A percentile compares a stretch with the other conserved stretches of the same genome.
These are phyloP conservation scores for Boechera stricta DNA, from an alignment of 345 rosid species.

Conservation along the genomic window DNA sequence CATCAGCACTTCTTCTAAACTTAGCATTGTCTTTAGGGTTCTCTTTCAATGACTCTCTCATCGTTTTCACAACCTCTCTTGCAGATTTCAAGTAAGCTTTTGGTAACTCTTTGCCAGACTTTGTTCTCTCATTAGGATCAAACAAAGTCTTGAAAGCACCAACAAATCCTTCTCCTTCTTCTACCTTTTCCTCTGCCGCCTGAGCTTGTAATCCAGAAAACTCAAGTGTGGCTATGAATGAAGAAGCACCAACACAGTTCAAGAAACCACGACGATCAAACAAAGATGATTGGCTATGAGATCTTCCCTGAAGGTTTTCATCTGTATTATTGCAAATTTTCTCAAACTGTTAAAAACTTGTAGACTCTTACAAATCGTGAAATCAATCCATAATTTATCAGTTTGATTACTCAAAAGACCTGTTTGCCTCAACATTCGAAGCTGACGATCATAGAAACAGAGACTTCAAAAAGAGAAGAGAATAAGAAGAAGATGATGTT, in stretches of 20 bases:
- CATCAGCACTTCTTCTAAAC: slow-evolving; percentile 84
- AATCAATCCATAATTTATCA: neutral
- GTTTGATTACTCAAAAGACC: neutral
- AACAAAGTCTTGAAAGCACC: slow-evolving; percentile 72
- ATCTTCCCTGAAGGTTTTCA: slow-evolving; percentile 37
- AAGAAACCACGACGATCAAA: slow-evolving; percentile 44
- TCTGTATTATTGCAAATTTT: slow-evolving; percentile 16
- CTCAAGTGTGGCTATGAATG: slow-evolving; percentile 21
- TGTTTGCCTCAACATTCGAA: neutral
- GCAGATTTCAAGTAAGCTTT: slow-evolving; percentile 91
- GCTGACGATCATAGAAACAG: neutral
- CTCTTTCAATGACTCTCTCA: slow-evolving; percentile 81
- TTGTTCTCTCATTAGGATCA: slow-evolving; percentile 81
- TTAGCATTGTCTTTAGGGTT: slow-evolving; percentile 69
- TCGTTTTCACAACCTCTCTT: slow-evolving; percentile 77
- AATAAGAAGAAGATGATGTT: neutral
- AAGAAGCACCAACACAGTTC: slow-evolving; percentile 29
- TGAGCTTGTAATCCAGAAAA: slow-evolving; percentile 27
- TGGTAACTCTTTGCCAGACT: slow-evolving; percentile 77
- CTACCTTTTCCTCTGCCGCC: slow-evolving; percentile 38
- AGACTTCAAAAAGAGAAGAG: neutral
- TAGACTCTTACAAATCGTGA: neutral
- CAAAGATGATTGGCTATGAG: slow-evolving; percentile 15
- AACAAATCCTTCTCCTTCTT: slow-evolving; percentile 59
- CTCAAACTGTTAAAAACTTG: neutral